A percentile compares a stretch with the other conserved stretches of the same genome.
phyloP scores from a whole-genome alignment of 2,329 filamentous ascomycete genomes.

The Penicillium sclerotiorum region DNA sequence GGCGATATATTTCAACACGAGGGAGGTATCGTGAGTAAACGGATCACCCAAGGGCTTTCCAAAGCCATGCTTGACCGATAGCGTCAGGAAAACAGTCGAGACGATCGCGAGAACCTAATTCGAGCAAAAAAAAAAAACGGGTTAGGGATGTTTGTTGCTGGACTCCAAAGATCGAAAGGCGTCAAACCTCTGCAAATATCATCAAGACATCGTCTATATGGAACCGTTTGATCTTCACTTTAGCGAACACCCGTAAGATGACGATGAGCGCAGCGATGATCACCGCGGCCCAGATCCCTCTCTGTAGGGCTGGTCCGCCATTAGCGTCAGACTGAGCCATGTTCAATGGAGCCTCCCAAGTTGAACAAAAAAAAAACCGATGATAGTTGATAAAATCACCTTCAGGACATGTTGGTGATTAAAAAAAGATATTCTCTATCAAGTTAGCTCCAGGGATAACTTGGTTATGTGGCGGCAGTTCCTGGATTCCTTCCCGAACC shows the following conservation, averaged over 20 bases:
- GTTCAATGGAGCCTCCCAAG: too few relatives aligned
- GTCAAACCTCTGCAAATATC: slow-evolving; percentile 29
- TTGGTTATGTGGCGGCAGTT: too few relatives aligned
- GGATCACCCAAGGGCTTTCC: slow-evolving; percentile 23
- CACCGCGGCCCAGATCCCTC: slow-evolving; percentile 32
- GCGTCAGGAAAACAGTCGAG: slow-evolving; percentile 27
- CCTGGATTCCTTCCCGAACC: too few relatives aligned
- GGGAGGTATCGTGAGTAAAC: slow-evolving; percentile 7
- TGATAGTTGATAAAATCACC: not conserved
- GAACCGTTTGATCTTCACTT: slow-evolving; percentile 34
- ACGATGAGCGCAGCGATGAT: slow-evolving; percentile 30
- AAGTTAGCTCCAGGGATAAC: too few relatives aligned
- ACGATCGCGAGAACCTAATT: slow-evolving; percentile 26
- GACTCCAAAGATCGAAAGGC: not conserved
- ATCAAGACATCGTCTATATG: slow-evolving; percentile 33
- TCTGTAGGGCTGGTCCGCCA: slow-evolving; percentile 25
- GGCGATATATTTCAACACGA: slow-evolving; percentile 31
- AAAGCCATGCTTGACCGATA: slow-evolving; percentile 32
- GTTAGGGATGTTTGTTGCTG: not conserved
- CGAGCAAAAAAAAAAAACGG: not conserved
- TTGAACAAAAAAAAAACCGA: too few relatives aligned
- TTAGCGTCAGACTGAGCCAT: slow-evolving; percentile 12
- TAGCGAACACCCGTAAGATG: slow-evolving; percentile 29
- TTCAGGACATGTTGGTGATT: too few relatives aligned
- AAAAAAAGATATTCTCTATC: too few relatives aligned